Evolutionary conservation across 495 filamentous ascomycete genomes (phyloP), one percentile per base, ranked within the genome.

Genomic region (Monascus purpureus): DNA sequence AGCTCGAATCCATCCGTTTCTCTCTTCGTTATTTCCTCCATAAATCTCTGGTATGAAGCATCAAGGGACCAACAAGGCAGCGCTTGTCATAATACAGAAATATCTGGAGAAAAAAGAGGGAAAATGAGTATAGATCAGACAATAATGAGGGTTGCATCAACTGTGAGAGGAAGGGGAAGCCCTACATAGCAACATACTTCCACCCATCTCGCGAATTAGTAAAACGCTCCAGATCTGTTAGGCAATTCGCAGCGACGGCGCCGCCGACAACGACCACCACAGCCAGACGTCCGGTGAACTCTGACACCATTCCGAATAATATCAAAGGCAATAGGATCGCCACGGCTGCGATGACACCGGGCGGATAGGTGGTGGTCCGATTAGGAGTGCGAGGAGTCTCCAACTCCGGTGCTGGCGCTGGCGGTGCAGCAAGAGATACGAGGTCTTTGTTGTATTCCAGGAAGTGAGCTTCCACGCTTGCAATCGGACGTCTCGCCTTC

Each of bases 371-470:
- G 2, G 56, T 45, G 5, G 52, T 35, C 0, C 47, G 45, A 8
- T 41, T 33, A 12, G 25, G n/a, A 27, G 25, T n/a, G 13, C 13
- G 27, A 7, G 17, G 8, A 8, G 3, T n/a, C 5, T 11, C 26
- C 6, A 9, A 9, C 9, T 22, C 20, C 5, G 20, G 20, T 22
- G 20, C 5, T 22, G 20, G 5, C 9, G 20, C 9, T 22, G 1
- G 43, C 37, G 12, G 12, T 17, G 2, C 20, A 13, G 14, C 32
- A 34, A 81, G 50, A 13, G 64, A 70, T 17, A 85, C 57, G 3
- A 92, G 69, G 41, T 92, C 83, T 5, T 68, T 59, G 13, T 57
- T 47, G 13, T 71, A 56, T 22, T 80, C 66, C 4, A 92, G 60
- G 47, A 87, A 88, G 23, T 62, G 66, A 1, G 72, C 65, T 48